Percentiles rank a stretch among this genome's conserved stretches.
Evolutionary conservation across 441 rosid genomes (phyloP).

Genomic region (Pelargonium australe): DNA sequence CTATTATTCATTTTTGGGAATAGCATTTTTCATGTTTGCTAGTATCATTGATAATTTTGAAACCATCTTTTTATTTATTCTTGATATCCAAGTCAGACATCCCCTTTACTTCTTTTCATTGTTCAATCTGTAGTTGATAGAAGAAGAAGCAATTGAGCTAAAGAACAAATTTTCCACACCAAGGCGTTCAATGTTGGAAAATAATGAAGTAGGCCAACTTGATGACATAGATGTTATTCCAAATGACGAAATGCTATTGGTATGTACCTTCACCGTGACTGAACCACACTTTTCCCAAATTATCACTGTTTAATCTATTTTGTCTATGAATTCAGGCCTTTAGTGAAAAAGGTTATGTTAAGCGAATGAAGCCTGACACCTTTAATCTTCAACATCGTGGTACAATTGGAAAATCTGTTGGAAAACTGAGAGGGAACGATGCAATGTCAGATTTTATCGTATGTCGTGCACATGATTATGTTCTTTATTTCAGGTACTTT

Average conservation of each 20-base stretch:
- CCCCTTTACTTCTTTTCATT: not conserved
- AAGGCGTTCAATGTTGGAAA: slow-evolving; percentile 77
- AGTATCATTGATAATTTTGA: not conserved
- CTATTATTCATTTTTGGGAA: too few relatives aligned
- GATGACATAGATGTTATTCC: slow-evolving; percentile 91
- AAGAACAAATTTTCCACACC: slow-evolving; percentile 68
- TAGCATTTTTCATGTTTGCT: too few relatives aligned
- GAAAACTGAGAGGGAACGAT: slow-evolving; percentile 80
- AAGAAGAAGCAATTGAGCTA: slow-evolving; percentile 78
- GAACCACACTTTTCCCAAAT: not conserved
- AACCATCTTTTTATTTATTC: not conserved
- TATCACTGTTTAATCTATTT: slow-evolving; percentile 12
- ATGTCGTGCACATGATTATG: slow-evolving; percentile 87
- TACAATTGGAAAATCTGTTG: slow-evolving; percentile 95
- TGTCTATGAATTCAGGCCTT: slow-evolving; percentile 50
- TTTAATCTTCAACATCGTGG: slow-evolving; percentile 96
- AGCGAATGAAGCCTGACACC: slow-evolving; percentile 84
- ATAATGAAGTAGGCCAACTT: slow-evolving; percentile 72
- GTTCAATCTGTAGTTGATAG: slow-evolving; percentile 48
- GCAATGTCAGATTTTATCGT: slow-evolving; percentile 89
- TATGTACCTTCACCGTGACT: slow-evolving; percentile 25
- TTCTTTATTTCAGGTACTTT: slow-evolving; percentile 81
- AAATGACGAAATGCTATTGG: slow-evolving; percentile 92
- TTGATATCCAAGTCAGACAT: slow-evolving; percentile 2
- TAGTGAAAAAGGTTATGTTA: slow-evolving; percentile 94